A percentile compares a stretch with the other conserved stretches of the same genome.
phyloP scores from a whole-genome alignment of 768 basidiomycete species.

The Filobasidium wieringae region DNA sequence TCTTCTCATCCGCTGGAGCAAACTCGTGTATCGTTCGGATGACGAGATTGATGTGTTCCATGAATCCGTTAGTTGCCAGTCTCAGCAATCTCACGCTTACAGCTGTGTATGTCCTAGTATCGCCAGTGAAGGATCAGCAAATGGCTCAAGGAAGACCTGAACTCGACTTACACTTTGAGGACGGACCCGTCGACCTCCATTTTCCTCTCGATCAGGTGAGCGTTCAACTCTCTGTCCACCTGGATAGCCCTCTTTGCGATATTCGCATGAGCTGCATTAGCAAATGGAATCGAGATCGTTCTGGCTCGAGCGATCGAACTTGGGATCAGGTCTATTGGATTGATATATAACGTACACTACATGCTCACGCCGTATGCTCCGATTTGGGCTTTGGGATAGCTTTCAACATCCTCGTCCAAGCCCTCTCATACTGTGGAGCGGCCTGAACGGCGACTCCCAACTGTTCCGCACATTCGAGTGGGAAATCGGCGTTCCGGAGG shows the following conservation, averaged over 20 bases:
- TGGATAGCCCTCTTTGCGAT: conserved; percentile 75
- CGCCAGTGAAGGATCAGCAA: too few relatives aligned
- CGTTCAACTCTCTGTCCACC: conserved; percentile 75
- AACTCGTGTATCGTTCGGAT: conserved; percentile 71
- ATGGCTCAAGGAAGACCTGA: background rate
- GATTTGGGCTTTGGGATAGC: too few relatives aligned
- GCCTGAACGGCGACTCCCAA: conserved; percentile 56
- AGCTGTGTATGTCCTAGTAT: conserved; percentile 49
- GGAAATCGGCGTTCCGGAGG: conserved; percentile 56
- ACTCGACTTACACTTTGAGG: conserved; percentile 61
- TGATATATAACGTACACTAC: too few relatives aligned
- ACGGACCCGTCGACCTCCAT: conserved; percentile 55
- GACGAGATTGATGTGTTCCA: conserved; percentile 80
- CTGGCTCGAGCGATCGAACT: too few relatives aligned
- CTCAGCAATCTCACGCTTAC: conserved; percentile 75
- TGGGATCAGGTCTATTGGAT: too few relatives aligned
- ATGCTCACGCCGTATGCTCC: too few relatives aligned
- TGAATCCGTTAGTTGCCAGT: conserved; percentile 68
- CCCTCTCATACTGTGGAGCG: conserved; percentile 61
- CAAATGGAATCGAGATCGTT: conserved; percentile 66
- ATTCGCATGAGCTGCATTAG: conserved; percentile 57
- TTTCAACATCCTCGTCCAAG: conserved; percentile 44
- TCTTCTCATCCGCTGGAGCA: conserved; percentile 49
- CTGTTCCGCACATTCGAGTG: conserved; percentile 51
- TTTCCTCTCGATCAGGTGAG: conserved; percentile 62